Base-by-base conservation (phyloP, 176 grass and related monocot species). In the Phoenix dactylifera region DNA sequence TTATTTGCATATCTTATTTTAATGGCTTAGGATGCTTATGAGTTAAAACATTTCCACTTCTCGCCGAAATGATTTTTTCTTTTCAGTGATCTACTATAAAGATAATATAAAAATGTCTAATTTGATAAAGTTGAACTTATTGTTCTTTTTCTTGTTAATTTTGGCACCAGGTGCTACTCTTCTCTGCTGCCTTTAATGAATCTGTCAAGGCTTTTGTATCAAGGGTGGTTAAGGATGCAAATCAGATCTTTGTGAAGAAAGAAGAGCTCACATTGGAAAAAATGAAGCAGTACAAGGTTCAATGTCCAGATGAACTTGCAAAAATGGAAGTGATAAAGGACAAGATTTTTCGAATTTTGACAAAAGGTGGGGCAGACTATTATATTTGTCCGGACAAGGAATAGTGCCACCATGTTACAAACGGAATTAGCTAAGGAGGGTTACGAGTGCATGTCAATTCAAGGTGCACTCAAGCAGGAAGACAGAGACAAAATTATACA, bases 141-240 rank as follows among this genome's bases (percentile, higher is more conserved):
- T 64, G 26, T 70, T 64, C 57, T 50, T 72, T 60, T 20, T 14
- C 30, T 24, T 61, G 64, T 4, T 12, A 57, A 29, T 16, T 35
- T 64, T 63, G 49, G 30, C 66, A 1, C 32, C 72, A 98, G 93
- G 92, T 88, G 39, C 83, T 97, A 82, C 79, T 91, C 44, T 97
- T 97, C 76, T 97, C 92, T 82, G 87, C 92, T 16, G 91, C 92
- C 32, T 97, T 97, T 35, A 81, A 97, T 54, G 92, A 97, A 49
- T 78, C 56, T 53, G 87, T 97, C 49, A 97, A 97, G 73, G 80
- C 79, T 61, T 97, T 97, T 77, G 83, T 97, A 66, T 84, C 77
- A 60, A 85, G 18, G 65, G 92, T 88, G 22, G 72, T 87, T 35
- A 82, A 62, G 59, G 80, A 91, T 72, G 92, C 80, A 72, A 97